phyloP scores from a whole-genome alignment of 1,284 basidiomycete species.

The Sutorius eximius region DNA sequence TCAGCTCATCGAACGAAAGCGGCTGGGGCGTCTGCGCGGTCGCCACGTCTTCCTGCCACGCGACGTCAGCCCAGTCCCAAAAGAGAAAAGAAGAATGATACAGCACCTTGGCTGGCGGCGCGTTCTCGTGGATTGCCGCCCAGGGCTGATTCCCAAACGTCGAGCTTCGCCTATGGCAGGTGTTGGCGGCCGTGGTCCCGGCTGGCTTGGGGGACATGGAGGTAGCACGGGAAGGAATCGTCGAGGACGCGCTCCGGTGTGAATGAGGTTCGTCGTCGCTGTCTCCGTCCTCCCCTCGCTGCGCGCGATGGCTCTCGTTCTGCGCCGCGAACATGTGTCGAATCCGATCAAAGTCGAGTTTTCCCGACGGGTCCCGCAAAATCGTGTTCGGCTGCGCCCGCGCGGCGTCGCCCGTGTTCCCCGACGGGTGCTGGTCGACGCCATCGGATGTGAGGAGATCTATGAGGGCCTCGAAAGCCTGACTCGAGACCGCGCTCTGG shows the following conservation, averaged over 20 bases:
- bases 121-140: slow-evolving; percentile 9
- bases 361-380: slow-evolving; percentile 31
- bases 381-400: slow-evolving; percentile 3
- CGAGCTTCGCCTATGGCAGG: slow-evolving; percentile 27
- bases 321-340: slow-evolving; percentile 29
- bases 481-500: slow-evolving; percentile 25
- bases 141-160: slow-evolving; percentile 25
- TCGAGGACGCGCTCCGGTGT: slow-evolving; percentile 9
- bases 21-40: slow-evolving; percentile 4
- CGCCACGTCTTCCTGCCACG: slow-evolving; percentile 11
- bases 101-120: slow-evolving; percentile 10
- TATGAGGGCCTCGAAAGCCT: slow-evolving; percentile 35
- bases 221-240: slow-evolving; percentile 12
- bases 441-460: slow-evolving; percentile 36
- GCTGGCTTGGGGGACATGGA: slow-evolving; percentile 20
- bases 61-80: slow-evolving; percentile 3
- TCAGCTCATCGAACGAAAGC: slow-evolving; percentile 30
- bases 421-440: slow-evolving; percentile 14
- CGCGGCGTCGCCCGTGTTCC: neutral
- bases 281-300: slow-evolving; percentile 10
- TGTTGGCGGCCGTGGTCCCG: neutral
- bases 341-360: slow-evolving; percentile 34
- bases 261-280: slow-evolving; percentile 23
- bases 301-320: neutral
- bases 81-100: slow-evolving; percentile 1